Percentiles rank a stretch among this genome's conserved stretches.
phyloP scores from a whole-genome alignment of 225 moss, liverwort and hornwort genomes.

The Lunularia cruciata region DNA sequence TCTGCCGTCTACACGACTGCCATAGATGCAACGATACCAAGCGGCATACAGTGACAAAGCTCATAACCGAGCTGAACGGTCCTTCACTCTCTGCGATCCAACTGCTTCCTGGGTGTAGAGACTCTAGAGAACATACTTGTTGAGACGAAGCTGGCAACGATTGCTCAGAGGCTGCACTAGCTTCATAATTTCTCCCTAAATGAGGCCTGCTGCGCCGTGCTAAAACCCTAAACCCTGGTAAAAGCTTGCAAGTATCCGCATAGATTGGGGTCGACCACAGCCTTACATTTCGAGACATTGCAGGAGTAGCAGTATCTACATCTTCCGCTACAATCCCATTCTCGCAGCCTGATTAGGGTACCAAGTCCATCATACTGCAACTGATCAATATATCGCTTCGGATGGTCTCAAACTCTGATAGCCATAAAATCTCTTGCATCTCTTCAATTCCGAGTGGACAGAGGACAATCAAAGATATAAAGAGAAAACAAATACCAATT shows the following conservation, averaged over 20 bases:
- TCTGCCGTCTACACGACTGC: neutral
- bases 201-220: neutral
- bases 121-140: neutral
- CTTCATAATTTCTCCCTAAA: neutral
- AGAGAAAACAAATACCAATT: too few relatives aligned
- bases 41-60: neutral
- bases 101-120: neutral
- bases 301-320: neutral
- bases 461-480: too few relatives aligned
- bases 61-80: neutral
- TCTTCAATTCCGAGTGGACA: too few relatives aligned
- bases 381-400: too few relatives aligned
- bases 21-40: slow-evolving; percentile 5
- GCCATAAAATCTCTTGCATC: too few relatives aligned
- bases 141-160: neutral
- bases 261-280: neutral
- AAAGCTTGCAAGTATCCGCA: neutral
- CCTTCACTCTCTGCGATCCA: too few relatives aligned
- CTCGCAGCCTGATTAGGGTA: too few relatives aligned
- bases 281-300: neutral
- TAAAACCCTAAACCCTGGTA: neutral
- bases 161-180: too few relatives aligned
- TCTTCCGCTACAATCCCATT: too few relatives aligned
- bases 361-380: slow-evolving; percentile 3
- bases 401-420: too few relatives aligned